These are phyloP conservation scores for Plasmodium yoelii DNA, from an alignment of 169 alveolate species.

Conservation along the genomic window DNA sequence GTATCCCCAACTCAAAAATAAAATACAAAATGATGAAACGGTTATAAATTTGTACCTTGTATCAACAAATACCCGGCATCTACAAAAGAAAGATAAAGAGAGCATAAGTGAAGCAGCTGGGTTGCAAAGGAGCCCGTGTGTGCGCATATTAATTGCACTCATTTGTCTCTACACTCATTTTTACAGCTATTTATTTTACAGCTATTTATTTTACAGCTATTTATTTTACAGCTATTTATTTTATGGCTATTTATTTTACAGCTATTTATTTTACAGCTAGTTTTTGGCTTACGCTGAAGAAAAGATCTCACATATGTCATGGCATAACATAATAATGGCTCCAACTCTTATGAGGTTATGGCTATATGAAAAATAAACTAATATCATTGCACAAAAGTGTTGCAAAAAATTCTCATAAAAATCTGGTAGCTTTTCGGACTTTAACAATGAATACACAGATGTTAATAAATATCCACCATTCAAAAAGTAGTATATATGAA, in stretches of 20 bases:
- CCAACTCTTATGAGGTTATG: slow-evolving; percentile 83
- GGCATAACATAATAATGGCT: slow-evolving; percentile 80
- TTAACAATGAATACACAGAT: slow-evolving; percentile 73
- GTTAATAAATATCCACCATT: slow-evolving; percentile 81
- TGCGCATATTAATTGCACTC: too few species aligned
- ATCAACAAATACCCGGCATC: slow-evolving; percentile 85
- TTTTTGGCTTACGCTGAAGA: slow-evolving; percentile 81
- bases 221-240: too few species aligned
- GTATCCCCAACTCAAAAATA: slow-evolving; percentile 81
- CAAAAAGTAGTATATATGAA: slow-evolving; percentile 80
- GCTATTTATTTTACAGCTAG: too few species aligned
- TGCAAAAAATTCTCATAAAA: slow-evolving; percentile 81
- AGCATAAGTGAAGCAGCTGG: too few species aligned
- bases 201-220: too few species aligned
- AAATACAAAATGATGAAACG: slow-evolving; percentile 77
- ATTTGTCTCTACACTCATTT: too few species aligned
- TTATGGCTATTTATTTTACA: too few species aligned
- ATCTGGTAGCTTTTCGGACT: slow-evolving; percentile 80
- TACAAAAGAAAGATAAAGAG: slow-evolving; percentile 23
- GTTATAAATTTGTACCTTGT: slow-evolving; percentile 81
- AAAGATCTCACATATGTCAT: slow-evolving; percentile 84
- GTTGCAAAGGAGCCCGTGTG: too few species aligned
- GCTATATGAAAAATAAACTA: slow-evolving; percentile 81
- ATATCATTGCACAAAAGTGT: slow-evolving; percentile 80
- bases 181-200: too few species aligned